Evolutionary conservation across 352 stramenopile genomes (phyloP), one percentile per base, ranked within the genome.

Genomic region (Thraustochytrium striatum): DNA sequence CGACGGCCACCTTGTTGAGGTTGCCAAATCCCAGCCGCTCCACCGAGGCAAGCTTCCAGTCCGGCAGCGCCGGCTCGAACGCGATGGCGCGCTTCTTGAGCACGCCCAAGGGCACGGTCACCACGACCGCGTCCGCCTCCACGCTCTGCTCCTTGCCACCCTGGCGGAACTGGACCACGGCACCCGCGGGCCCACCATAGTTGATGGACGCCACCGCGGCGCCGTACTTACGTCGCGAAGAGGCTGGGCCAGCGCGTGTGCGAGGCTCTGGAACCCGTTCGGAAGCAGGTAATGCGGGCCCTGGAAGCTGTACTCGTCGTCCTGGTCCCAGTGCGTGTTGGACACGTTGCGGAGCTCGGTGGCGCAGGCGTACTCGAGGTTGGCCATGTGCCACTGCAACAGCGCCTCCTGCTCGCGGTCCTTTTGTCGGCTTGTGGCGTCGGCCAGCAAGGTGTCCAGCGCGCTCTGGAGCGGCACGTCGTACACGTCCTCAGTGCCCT

Each of bases 1-100:
- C 83, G 41, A 92, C 79, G 2, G 90, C 69, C n/a, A 92, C 83
- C 79, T 91, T 91, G 86, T 91, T 91, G 72, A 91, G 91, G 44
- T 90, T 85, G 8, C 87, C 87, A 83, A 90, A 90, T 16, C 83
- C 83, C 7, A 88, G 89, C 13, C 84, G 79, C 2, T 86, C 21
- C 57, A 91, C 86, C 21, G 88, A 85, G 0, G 50, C 61, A 21
- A 79, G 52, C 73, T 92, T 92, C 2, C 65, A 58, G 0, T 30
- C 57, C 2, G 87, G 87, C 0, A 92, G 79, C 19, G 75, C 61
- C 1, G 87, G 88, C n/a, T 83, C 69, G 57, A 92, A 92, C 32
- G 69, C 36, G 32, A 91, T 62, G 38, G 83, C 82, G 5, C 78
- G 78, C 0, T 81, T 82, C 72, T 91, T 88, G 9, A 91, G 80